Evolutionary conservation across 192 early-diverging fungal genomes (phyloP), one percentile per base, ranked within the genome.

Genomic region (Backusella parvicylindrica): DNA sequence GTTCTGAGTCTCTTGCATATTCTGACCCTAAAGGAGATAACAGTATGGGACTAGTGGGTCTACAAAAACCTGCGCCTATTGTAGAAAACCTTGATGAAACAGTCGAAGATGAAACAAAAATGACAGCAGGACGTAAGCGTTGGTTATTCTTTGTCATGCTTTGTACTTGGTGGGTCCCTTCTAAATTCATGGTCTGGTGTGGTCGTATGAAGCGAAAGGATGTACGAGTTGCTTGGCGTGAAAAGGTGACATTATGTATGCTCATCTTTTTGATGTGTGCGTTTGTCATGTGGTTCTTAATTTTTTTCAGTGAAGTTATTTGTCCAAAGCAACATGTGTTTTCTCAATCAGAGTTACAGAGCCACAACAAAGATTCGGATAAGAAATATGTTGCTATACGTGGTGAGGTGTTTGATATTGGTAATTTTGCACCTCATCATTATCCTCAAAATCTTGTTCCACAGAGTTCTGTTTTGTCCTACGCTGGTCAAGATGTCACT

Each of bases 151-250:
- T 88, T 67, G 93, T 92, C n/a, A 95, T 94, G 92, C 83, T 85
- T 28, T 85, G 95, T 77, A 97, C 95, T 5, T 97, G 93, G 89
- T 95, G 93, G 92, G 89, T 94, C 41, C 91, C 91, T 1, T 83
- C 85, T 18, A 86, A 80, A 36, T 88, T 84, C 56, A 78, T 95
- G 32, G 60, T 75, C 0, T 79, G 75, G 43, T 90, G 92, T 80
- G 94, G 91, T 68, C 82, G 85, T 69, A 93, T 97, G 93, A 95
- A 93, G 83, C 91, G 95, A 32, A 89, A 93, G 71, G 95, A 98
- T 81, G 87, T 98, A 53, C 94, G 89, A 50, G 94, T 97, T 92
- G 97, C 97, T 6, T 98, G 95, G 95, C 89, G 97, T 67, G 97
- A 98, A 81, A 98, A 98, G 83, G 86, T 93, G 1, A 84, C 92